Conservation (phyloP, 148 eudicot genomes). For the Arctostaphylos glauca region DNA sequence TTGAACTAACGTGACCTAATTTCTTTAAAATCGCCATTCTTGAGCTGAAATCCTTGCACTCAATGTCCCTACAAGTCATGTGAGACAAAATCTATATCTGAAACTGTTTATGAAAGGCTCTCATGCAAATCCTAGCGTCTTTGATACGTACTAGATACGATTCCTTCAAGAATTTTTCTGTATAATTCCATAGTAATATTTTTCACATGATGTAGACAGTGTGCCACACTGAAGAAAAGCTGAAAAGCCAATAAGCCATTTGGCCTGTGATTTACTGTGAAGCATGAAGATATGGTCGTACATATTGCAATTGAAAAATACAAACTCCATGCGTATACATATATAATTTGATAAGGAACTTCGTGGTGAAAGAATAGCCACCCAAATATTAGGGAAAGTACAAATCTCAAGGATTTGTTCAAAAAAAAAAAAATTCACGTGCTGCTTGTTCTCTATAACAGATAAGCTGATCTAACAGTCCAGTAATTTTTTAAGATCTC, state of each 20-base stretch:
- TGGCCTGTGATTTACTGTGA: not conserved
- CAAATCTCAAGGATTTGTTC: not conserved
- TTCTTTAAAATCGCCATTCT: not conserved
- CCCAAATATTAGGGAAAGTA: not conserved
- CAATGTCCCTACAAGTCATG: not conserved
- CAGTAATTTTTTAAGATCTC: not conserved
- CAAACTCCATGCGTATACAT: not conserved
- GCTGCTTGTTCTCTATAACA: not conserved
- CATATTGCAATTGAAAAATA: not conserved
- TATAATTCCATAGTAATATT: not conserved
- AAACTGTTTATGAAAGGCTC: not conserved
- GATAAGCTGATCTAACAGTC: not conserved
- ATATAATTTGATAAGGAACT: not conserved
- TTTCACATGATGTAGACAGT: not conserved
- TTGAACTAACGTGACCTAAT: not conserved
- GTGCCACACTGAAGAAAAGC: not conserved
- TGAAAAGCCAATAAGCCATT: not conserved
- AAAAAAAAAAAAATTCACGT: not conserved
- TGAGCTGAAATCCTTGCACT: not conserved
- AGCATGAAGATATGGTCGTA: not conserved
- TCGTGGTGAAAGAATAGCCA: not conserved
- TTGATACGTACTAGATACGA: no score
- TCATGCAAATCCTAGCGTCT: not conserved
- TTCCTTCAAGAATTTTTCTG: not conserved
- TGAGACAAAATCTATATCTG: not conserved